phyloP scores from a whole-genome alignment of 352 stramenopile species.

The Phytophthora citricola region DNA sequence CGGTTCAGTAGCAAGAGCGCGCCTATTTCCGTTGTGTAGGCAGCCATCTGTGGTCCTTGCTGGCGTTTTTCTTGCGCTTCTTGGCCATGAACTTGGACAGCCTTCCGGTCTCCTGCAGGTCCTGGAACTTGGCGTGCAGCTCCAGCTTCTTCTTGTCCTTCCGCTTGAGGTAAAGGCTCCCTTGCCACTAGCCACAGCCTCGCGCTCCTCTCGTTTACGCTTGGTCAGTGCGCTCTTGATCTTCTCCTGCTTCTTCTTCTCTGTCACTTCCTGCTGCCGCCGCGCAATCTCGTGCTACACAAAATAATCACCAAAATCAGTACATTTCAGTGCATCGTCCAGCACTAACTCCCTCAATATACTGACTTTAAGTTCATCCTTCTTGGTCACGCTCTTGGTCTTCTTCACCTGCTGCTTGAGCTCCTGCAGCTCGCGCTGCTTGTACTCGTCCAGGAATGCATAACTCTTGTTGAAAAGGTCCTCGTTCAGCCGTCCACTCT shows the following conservation, averaged over 20 bases:
- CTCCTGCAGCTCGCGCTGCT: constrained; percentile 86
- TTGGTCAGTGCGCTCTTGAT: constrained; percentile 76
- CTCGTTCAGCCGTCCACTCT: constrained; percentile 88
- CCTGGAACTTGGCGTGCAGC: constrained; percentile 92
- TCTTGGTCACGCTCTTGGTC: constrained; percentile 69
- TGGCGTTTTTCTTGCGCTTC: constrained; percentile 94
- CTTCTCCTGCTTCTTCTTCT: constrained; percentile 82
- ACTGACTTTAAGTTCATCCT: constrained; percentile 83
- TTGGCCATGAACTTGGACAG: constrained; percentile 94
- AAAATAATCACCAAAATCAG: constrained; percentile 7
- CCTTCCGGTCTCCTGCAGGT: constrained; percentile 87
- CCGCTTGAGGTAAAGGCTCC: constrained; percentile 92
- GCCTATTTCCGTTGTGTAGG: constrained; percentile 80
- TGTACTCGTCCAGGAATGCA: constrained; percentile 91
- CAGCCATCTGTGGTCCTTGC: constrained; percentile 93
- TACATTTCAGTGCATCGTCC: constrained; percentile 5
- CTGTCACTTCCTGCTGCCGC: constrained; percentile 67
- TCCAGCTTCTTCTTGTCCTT: constrained; percentile 94
- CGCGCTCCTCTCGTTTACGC: constrained; percentile 86
- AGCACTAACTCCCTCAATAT: neutral
- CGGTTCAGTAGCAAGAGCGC: neutral
- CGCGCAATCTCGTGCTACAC: constrained; percentile 73
- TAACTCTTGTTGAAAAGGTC: constrained; percentile 91
- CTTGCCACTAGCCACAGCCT: constrained; percentile 91
- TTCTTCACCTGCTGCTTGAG: constrained; percentile 81